A percentile compares a stretch with the other conserved stretches of the same genome.
phyloP scores from a whole-genome alignment of 2,329 filamentous ascomycete species.

The Penicillium expansum region DNA sequence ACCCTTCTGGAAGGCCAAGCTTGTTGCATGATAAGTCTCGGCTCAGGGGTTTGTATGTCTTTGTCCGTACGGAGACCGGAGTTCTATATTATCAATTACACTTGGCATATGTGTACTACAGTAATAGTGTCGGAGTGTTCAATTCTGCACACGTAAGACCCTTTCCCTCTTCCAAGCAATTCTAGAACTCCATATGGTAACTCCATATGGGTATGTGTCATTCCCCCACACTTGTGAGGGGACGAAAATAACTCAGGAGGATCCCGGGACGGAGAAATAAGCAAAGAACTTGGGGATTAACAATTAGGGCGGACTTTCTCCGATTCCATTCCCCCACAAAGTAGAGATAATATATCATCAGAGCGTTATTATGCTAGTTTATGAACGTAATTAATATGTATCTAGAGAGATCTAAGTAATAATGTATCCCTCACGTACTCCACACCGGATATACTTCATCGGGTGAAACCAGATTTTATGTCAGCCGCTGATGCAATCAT shows the following conservation, averaged over 20 bases:
- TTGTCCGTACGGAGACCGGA: not conserved
- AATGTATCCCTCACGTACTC: not conserved
- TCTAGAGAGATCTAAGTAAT: not conserved
- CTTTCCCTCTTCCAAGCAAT: not conserved
- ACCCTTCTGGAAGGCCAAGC: slow-evolving; percentile 9
- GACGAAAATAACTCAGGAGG: not conserved
- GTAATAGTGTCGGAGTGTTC: too few species aligned
- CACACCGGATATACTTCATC: too few species aligned
- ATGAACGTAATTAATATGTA: too few species aligned
- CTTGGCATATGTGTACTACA: too few species aligned
- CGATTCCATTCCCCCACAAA: not conserved
- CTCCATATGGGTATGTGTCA: not conserved
- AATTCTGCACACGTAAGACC: too few species aligned
- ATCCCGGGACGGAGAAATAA: not conserved
- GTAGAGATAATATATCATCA: not conserved
- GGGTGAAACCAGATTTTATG: slow-evolving; percentile 5
- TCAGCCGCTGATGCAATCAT: slow-evolving; percentile 6
- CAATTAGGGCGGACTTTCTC: not conserved
- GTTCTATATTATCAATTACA: not conserved
- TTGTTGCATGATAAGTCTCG: slow-evolving; percentile 2
- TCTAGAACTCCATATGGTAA: not conserved
- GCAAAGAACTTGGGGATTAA: not conserved
- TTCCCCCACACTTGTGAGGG: slow-evolving; percentile 4
- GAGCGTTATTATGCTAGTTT: too few species aligned
- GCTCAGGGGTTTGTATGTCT: not conserved